Evolutionary conservation across 306 rosid genomes (phyloP).

Genomic region (Quercus bicolor): DNA sequence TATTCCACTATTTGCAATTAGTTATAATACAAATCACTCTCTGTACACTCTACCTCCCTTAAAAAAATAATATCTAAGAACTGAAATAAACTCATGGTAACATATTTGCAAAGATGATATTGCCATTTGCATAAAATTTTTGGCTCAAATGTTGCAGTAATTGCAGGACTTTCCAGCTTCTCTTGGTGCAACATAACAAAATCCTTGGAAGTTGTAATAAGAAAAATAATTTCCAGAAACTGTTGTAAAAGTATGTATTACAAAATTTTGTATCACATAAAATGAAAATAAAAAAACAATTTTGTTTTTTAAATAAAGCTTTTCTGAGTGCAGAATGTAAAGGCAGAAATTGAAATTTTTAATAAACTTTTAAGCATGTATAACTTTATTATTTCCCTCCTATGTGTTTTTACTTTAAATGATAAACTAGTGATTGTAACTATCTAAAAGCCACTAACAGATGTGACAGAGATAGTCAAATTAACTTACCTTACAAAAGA

Average conservation of each 20-base stretch:
- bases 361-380: background rate
- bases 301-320: background rate
- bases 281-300: background rate
- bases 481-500: constrained; percentile 7
- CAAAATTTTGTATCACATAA: background rate
- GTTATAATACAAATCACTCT: background rate
- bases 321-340: background rate
- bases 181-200: background rate
- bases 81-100: background rate
- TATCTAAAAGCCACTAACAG: background rate
- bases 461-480: background rate
- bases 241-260: background rate
- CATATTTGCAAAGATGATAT: background rate
- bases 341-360: background rate
- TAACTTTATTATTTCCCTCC: background rate
- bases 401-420: background rate
- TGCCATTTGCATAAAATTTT: no score
- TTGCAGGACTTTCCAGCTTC: background rate
- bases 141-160: background rate
- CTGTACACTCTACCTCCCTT: background rate
- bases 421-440: background rate
- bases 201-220: background rate
- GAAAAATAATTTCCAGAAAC: background rate
- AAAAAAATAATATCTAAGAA: background rate
- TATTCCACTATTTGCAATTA: background rate